These are phyloP conservation scores for Crithidia sp. DNA, from an alignment of 208 protist species.

Conservation along the genomic window DNA sequence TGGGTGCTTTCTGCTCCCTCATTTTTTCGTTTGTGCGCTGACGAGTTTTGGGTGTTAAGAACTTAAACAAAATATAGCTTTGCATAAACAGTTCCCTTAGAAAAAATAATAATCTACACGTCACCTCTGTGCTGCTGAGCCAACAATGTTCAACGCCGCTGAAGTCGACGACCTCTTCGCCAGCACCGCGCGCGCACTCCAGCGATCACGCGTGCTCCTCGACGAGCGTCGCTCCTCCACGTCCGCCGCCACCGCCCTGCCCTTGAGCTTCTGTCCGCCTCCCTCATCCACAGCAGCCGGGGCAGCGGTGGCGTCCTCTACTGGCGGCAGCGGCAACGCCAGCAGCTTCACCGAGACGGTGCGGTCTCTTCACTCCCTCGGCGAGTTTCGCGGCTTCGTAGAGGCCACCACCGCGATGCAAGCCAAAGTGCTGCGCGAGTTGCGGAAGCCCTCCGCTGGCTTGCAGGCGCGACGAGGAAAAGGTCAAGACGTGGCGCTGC, in stretches of 20 bases:
- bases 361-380: slow-evolving; percentile 18
- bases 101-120: no score
- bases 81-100: no score
- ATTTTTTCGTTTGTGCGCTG: no score
- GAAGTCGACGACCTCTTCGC: slow-evolving; percentile 68
- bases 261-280: slow-evolving; percentile 14
- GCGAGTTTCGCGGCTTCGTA: slow-evolving; percentile 44
- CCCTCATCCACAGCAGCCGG: slow-evolving; percentile 8
- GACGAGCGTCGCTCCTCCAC: slow-evolving; percentile 42
- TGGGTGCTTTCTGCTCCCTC: no score
- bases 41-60: no score
- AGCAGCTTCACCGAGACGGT: slow-evolving; percentile 28
- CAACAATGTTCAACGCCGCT: slow-evolving; percentile 47
- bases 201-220: slow-evolving; percentile 59
- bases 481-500: slow-evolving; percentile 45
- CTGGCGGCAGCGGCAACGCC: slow-evolving; percentile 7
- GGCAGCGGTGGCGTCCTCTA: not conserved
- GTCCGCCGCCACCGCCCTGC: not conserved
- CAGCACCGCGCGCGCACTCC: slow-evolving; percentile 35
- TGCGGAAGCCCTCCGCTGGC: slow-evolving; percentile 31
- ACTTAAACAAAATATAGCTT: no score
- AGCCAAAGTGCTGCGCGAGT: slow-evolving; percentile 35
- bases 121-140: no score
- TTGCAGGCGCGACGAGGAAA: slow-evolving; percentile 47
- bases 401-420: slow-evolving; percentile 50